phyloP scores from a whole-genome alignment of 805 yeast species.

The Teunomyces atbi region DNA sequence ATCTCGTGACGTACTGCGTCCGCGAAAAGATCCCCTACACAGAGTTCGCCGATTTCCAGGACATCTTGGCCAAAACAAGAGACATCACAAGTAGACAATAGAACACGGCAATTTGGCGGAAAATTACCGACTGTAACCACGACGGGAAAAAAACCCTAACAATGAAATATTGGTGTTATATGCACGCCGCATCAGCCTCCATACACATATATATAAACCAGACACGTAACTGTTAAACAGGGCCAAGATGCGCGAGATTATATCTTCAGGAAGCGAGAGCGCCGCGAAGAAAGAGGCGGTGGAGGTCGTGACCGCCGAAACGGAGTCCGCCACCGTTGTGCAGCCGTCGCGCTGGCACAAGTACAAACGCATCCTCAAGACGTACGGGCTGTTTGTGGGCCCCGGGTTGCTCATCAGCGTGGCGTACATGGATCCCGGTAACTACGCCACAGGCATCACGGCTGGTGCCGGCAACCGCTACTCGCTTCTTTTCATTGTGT shows the following conservation, averaged over 20 bases:
- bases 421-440: slow-evolving; percentile 55
- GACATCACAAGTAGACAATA: slow-evolving; percentile 39
- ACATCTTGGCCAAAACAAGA: slow-evolving; percentile 64
- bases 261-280: neutral
- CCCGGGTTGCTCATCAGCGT: slow-evolving; percentile 50
- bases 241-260: neutral
- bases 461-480: slow-evolving; percentile 47
- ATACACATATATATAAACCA: neutral
- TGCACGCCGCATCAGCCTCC: no score
- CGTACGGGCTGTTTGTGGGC: slow-evolving; percentile 44
- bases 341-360: neutral
- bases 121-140: neutral
- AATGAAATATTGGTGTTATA: no score
- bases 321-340: neutral
- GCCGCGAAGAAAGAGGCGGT: neutral
- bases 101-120: neutral
- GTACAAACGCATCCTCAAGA: slow-evolving; percentile 12
- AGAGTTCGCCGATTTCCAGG: slow-evolving; percentile 74
- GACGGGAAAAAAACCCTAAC: neutral
- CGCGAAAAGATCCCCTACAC: slow-evolving; percentile 79
- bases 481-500: slow-evolving; percentile 42
- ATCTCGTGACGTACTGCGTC: slow-evolving; percentile 80
- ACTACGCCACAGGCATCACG: slow-evolving; percentile 47
- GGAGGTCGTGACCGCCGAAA: neutral
- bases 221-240: neutral